Evolutionary conservation across 2,329 filamentous ascomycete species (phyloP), one percentile per base, ranked within the genome.

Genomic region (Coccinonectria pachysandricola): DNA sequence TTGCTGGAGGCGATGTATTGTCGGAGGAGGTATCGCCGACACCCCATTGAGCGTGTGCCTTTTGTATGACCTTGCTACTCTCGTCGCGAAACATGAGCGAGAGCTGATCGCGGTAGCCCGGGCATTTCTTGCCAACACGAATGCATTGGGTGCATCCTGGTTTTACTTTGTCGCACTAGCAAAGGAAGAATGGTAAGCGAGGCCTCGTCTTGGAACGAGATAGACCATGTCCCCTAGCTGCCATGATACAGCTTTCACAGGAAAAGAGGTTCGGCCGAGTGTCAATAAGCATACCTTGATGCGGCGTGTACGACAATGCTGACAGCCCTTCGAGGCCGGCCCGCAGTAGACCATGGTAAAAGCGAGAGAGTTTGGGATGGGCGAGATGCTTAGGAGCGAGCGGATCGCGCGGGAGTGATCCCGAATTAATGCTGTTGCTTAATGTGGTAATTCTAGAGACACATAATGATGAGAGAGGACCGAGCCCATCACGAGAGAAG

Each of bases 61-160:
- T 76, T 35, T 63, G 63, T 14, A 71, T 67, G 23, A 77, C 71
- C 41, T 75, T 70, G 39, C 59, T 67, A 41, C 68, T 77, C 52
- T 79, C 72, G 53, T 79, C 72, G 19, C 73, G 69, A 46, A 79
- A 79, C 64, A 78, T 69, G 31, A 78, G 56, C 16, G 71, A 72
- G 17, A 77, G 53, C 48, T 75, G 69, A 36, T 78, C 72, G 38
- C 74, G 63, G 42, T 79, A 78, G 6, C 74, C 74, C 12, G 72
- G 70, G 39, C 74, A 79, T 41, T 57, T 63, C 49, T 72, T 71
- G 42, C 64, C 62, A 23, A 71, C 64, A 20, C 71, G 68, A 22
- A 66, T 55, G 45, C 74, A 78, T 57, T 78, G 73, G 13, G 70
- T 70, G 43, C 74, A 79, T 42, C 69, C 62, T 5, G 74, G 73